Base-by-base conservation (phyloP, 495 filamentous ascomycete species). In the Stereocaulon alpinum region DNA sequence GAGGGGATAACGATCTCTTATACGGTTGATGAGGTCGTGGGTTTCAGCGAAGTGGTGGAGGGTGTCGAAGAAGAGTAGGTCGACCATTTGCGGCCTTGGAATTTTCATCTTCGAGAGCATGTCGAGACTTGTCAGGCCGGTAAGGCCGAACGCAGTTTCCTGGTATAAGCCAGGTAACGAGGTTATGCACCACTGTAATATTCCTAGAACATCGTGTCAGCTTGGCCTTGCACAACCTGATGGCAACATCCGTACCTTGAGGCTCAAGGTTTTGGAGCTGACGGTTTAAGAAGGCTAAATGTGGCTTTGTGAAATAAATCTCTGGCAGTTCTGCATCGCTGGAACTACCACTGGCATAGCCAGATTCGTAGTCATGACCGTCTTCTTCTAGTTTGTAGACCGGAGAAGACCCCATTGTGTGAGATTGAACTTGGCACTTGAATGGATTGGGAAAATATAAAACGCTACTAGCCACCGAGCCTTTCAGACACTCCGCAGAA, bases 1-100 rank as follows among this genome's bases (percentile, higher is more conserved):
- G 59, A 84, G 77, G 6, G 87, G 86, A 68, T 98, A 98, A 43
- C 80, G 77, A 56, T 77, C 77, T 67, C 82, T 82, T 59, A 96
- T 84, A 44, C 82, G 81, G 66, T 92, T 84, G 45, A 97, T 84
- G 5, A 98, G 81, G 53, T 81, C 78, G 34, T 88, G 79, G 17
- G 94, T 98, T 74, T 98, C 92, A 52, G 83, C 68, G 73, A 98
- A 98, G 76, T 98, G 93, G 75, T 96, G 86, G 11, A 96, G 81
- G 27, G 93, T 98, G 74, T 98, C 91, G 64, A 97, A 85, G 81
- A 97, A 98, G 74, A 98, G 88, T 53, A 94, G 81, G 67, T 96
- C 90, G 62, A 96, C 82, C 51, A 82, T 77, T 44, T 77, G 73
- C 12, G 85, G 80, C 9, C 80, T 79, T 55, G 87, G 84, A 30